Percentiles rank a stretch among this genome's conserved stretches.
These are phyloP conservation scores for Cladosporium sp. DNA, from an alignment of 2,329 filamentous ascomycete species.

Conservation along the genomic window DNA sequence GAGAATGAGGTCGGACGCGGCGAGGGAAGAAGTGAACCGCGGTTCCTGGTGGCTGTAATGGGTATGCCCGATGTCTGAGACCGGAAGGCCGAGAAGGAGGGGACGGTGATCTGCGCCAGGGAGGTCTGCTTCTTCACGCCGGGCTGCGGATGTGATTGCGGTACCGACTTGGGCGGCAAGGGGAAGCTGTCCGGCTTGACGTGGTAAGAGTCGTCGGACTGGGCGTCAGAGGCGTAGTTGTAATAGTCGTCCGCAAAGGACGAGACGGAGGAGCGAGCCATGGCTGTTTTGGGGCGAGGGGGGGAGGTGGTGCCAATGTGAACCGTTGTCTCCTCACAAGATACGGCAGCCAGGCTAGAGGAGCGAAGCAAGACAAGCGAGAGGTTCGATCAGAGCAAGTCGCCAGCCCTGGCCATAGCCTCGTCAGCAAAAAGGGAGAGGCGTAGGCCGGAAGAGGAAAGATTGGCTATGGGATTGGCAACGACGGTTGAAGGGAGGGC, in stretches of 20 bases:
- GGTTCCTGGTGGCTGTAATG: conserved; percentile 44
- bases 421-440: conserved; percentile 13
- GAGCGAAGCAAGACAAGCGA: conserved; percentile 10
- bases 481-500: conserved; percentile 11
- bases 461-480: conserved; percentile 12
- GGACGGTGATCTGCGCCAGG: conserved; percentile 38
- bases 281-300: conserved; percentile 4
- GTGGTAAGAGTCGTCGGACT: conserved; percentile 15
- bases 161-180: neutral
- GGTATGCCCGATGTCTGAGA: conserved; percentile 39
- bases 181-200: conserved; percentile 8
- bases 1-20: conserved; percentile 43
- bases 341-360: conserved; percentile 7
- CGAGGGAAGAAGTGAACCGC: conserved; percentile 34
- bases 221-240: conserved; percentile 15
- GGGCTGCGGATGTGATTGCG: conserved; percentile 7
- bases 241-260: conserved; percentile 17
- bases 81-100: conserved; percentile 42
- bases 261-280: conserved; percentile 15
- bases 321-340: conserved; percentile 4
- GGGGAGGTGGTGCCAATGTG: conserved; percentile 2
- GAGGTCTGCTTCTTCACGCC: conserved; percentile 24
- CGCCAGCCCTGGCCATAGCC: conserved; percentile 7
- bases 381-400: conserved; percentile 6
- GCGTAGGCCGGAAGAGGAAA: conserved; percentile 7